Evolutionary conservation across 352 stramenopile species (phyloP), one percentile per base, ranked within the genome.

Genomic region (Globisporangium abappressorium): DNA sequence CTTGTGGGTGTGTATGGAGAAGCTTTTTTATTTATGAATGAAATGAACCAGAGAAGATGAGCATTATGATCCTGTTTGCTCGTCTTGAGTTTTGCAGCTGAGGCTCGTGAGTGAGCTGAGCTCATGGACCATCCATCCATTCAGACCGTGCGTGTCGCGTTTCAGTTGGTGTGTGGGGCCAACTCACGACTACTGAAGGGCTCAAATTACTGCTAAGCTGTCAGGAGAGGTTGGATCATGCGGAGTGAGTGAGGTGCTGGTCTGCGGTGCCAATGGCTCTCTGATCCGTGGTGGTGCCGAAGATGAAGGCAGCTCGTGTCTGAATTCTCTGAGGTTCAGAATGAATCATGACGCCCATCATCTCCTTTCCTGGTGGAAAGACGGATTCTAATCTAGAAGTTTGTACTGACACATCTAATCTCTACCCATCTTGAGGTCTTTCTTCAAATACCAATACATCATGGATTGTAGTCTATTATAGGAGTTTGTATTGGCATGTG

Each of bases 1-100:
- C 38, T 14, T 43, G 36, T 43, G 36, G 33, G 0, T 36, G 33
- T 46, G 12, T 18, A 46, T 33, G 28, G 28, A 33, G 18, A 14
- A 34, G 41, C 41, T 22, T 28, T 33, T 57, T 33, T 33, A 57
- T 57, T 57, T 57, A 57, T 57, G 51, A 57, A 46, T 15, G 11
- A 43, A 43, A 43, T 15, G 15, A 43, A 43, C 36, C 36, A 49
- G 41, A 49, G 6, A 20, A 22, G 18, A 22, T 22, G 41, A 8
- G 41, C 28, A 33, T 33, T 22, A 49, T 49, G 41, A 49, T 49
- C 18, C 5, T 22, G 4, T 22, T 43, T 43, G 36, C 36, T 43
- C 36, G 12, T 14, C 36, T 43, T 43, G 36, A 43, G 15, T 18
- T 18, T 47, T 47, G 38, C 38, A 47, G 15, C 36, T 18, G 4